These are phyloP conservation scores for Trichoderma orchidacearum DNA, from an alignment of 495 filamentous ascomycete species.

Conservation along the genomic window DNA sequence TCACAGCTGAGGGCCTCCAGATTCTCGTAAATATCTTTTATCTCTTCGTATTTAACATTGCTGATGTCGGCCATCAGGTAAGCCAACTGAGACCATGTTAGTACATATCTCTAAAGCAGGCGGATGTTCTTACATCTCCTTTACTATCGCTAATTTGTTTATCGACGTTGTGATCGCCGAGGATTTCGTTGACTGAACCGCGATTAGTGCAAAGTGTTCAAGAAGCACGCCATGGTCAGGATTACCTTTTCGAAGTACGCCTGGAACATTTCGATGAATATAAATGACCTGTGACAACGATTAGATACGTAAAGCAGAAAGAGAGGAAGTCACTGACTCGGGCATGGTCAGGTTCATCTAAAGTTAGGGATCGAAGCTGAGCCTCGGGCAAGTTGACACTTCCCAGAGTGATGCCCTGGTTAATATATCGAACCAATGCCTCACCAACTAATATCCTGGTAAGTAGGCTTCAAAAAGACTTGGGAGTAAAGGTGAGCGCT, in stretches of 20 bases:
- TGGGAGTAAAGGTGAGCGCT: not conserved
- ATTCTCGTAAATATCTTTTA: constrained; percentile 71
- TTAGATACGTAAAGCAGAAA: not conserved
- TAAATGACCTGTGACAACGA: constrained; percentile 54
- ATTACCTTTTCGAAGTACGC: constrained; percentile 73
- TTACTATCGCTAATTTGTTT: constrained; percentile 95
- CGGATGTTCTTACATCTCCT: constrained; percentile 51
- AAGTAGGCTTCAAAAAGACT: not conserved
- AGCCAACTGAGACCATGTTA: constrained; percentile 43
- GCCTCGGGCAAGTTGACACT: constrained; percentile 97
- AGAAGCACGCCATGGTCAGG: not conserved
- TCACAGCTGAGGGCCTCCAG: constrained; percentile 72
- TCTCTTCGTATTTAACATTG: constrained; percentile 61
- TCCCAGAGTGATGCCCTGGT: constrained; percentile 74
- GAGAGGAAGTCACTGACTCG: constrained; percentile 36
- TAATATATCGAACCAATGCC: constrained; percentile 83
- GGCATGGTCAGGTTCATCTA: constrained; percentile 77
- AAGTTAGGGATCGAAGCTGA: constrained; percentile 67
- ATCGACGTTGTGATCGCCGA: constrained; percentile 92
- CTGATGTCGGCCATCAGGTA: constrained; percentile 98
- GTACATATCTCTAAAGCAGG: not conserved
- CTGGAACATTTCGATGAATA: constrained; percentile 91
- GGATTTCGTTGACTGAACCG: constrained; percentile 68
- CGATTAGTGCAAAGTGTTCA: constrained; percentile 2
- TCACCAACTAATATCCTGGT: constrained; percentile 45